Evolutionary conservation across 2,329 filamentous ascomycete genomes (phyloP).

Genomic region (Erysiphe pisi): DNA sequence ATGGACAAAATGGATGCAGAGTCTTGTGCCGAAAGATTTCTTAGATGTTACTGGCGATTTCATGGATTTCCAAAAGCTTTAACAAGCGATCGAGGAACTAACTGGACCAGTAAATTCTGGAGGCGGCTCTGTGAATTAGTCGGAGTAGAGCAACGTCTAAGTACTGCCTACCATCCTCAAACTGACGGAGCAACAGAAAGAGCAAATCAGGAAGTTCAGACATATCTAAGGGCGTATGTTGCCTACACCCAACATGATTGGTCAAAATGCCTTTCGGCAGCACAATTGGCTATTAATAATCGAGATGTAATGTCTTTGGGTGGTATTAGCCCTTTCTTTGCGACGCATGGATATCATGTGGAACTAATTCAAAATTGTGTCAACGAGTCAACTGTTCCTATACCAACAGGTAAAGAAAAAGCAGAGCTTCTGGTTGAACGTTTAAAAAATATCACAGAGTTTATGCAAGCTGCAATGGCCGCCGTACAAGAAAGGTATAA

Average conservation of each 20-base stretch:
- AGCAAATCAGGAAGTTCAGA: slow-evolving; percentile 26
- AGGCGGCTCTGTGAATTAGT: not conserved
- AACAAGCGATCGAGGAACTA: slow-evolving; percentile 3
- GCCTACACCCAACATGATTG: slow-evolving; percentile 20
- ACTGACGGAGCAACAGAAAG: slow-evolving; percentile 15
- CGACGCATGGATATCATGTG: slow-evolving; percentile 20
- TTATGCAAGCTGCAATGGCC: slow-evolving; percentile 23
- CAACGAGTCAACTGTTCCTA: not conserved
- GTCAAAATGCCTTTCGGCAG: slow-evolving; percentile 12
- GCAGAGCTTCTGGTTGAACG: not conserved
- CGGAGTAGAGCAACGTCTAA: slow-evolving; percentile 21
- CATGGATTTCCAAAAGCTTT: not conserved
- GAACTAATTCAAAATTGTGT: not conserved
- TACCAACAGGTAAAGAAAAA: slow-evolving; percentile 24
- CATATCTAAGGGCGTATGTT: slow-evolving; percentile 11
- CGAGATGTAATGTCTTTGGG: slow-evolving; percentile 15
- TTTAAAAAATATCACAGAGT: not conserved
- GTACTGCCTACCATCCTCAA: slow-evolving; percentile 25
- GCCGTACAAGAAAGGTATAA: not conserved
- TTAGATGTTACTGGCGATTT: not conserved
- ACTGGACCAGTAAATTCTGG: slow-evolving; percentile 26
- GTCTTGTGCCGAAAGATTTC: not conserved
- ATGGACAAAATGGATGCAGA: slow-evolving; percentile 20
- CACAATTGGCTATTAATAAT: slow-evolving; percentile 27
- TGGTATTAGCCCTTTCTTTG: slow-evolving; percentile 25